Conservation (phyloP, 2,329 filamentous ascomycete species). For the Trichophyton benhamiae region DNA sequence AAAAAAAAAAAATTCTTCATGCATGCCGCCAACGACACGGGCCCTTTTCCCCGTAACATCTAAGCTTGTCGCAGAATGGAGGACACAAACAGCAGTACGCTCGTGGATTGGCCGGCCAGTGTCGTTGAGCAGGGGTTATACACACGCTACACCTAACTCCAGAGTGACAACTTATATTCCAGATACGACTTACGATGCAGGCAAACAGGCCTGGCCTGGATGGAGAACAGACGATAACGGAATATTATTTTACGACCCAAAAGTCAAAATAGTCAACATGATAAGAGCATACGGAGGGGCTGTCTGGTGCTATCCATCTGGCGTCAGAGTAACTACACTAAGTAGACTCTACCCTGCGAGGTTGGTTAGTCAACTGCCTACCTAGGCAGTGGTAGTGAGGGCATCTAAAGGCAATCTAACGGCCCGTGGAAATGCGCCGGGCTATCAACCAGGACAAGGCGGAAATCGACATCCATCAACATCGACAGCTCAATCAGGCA, state of each 20-base stretch:
- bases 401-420: too few species aligned
- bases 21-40: background rate
- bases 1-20: background rate
- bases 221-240: conserved; percentile 1
- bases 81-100: background rate
- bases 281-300: too few species aligned
- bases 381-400: too few species aligned
- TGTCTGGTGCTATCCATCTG: too few species aligned
- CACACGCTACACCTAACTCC: background rate
- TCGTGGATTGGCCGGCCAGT: background rate
- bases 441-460: too few species aligned
- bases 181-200: background rate
- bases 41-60: background rate
- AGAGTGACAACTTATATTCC: background rate
- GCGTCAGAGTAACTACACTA: too few species aligned
- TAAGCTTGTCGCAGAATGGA: background rate
- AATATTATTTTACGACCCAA: background rate
- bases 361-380: background rate
- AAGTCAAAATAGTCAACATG: background rate
- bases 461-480: too few species aligned
- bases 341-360: background rate
- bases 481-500: too few species aligned
- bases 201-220: background rate
- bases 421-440: too few species aligned
- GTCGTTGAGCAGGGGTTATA: background rate